These are phyloP conservation scores for Curvularia spicifera DNA, from an alignment of 2,329 filamentous ascomycete species.

Conservation along the genomic window DNA sequence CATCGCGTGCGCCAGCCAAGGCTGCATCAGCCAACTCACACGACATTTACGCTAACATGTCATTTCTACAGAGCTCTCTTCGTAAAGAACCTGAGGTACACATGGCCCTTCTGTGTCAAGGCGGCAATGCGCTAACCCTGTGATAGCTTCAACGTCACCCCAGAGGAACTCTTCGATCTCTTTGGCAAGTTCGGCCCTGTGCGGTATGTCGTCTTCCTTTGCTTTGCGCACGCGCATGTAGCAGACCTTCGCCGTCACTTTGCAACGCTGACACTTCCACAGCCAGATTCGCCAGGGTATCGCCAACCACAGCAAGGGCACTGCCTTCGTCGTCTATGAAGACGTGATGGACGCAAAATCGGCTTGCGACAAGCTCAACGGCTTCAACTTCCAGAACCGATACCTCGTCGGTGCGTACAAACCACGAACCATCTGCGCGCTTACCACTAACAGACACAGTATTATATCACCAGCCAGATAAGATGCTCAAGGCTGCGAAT, in stretches of 20 bases:
- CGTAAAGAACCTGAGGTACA: conserved; percentile 97
- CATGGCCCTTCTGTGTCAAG: not conserved
- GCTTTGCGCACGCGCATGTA: conserved; percentile 14
- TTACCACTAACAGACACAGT: conserved; percentile 53
- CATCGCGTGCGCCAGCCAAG: conserved; percentile 24
- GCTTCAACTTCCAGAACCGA: conserved; percentile 99
- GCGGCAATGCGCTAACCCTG: conserved; percentile 21
- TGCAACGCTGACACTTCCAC: conserved; percentile 32
- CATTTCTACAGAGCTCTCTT: conserved; percentile 82
- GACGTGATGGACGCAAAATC: conserved; percentile 99
- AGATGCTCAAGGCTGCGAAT: conserved; percentile 86
- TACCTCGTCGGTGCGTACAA: conserved; percentile 86
- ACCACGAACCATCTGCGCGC: not conserved
- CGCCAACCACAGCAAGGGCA: conserved; percentile 95
- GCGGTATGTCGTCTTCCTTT: conserved; percentile 66
- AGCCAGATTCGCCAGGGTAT: conserved; percentile 99
- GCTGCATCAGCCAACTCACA: conserved; percentile 32
- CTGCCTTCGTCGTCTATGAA: conserved; percentile 98
- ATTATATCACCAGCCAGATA: conserved; percentile 78
- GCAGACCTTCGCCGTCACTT: not conserved
- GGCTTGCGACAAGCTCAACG: conserved; percentile 99
- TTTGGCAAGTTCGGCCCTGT: conserved; percentile 98
- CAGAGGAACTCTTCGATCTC: conserved; percentile 97
- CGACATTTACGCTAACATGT: conserved; percentile 43
- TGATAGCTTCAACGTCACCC: conserved; percentile 93